A percentile compares a stretch with the other conserved stretches of the same genome.
Evolutionary conservation across 2,329 filamentous ascomycete species (phyloP).

Genomic region (Botryotinia narcissicola): DNA sequence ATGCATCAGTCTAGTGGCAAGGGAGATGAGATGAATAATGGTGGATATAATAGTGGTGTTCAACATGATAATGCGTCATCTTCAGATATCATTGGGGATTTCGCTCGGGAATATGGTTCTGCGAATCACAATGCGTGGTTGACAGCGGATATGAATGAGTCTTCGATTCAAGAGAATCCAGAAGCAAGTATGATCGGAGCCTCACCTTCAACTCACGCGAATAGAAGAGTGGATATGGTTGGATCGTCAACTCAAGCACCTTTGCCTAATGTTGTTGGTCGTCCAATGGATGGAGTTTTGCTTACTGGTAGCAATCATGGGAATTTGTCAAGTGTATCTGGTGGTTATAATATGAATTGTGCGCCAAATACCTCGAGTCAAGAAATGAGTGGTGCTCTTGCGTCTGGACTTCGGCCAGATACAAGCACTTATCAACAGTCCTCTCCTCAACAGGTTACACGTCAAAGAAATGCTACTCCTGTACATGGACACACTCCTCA

Average conservation of each 20-base stretch:
- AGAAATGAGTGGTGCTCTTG: not conserved
- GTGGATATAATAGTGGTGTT: not conserved
- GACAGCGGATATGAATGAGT: not conserved
- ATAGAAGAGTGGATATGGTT: not conserved
- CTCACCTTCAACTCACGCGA: not conserved
- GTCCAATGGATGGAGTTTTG: not conserved
- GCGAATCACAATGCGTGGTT: not conserved
- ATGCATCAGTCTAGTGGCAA: not conserved
- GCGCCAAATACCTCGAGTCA: not conserved
- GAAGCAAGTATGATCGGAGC: not conserved
- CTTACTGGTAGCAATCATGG: not conserved
- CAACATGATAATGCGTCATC: not conserved
- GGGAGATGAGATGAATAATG: not conserved
- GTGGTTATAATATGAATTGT: not conserved
- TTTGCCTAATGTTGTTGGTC: not conserved
- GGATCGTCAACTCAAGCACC: not conserved
- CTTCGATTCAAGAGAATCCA: not conserved
- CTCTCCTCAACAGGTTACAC: not conserved
- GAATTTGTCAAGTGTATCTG: not conserved
- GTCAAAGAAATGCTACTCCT: not conserved
- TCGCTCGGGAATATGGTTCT: not conserved
- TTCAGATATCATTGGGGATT: not conserved
- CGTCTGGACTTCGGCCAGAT: not conserved
- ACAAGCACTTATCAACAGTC: not conserved
- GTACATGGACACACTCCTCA: not conserved